Base-by-base conservation (phyloP, 75 land plant genomes). In the Adiantum capillusveneris region DNA sequence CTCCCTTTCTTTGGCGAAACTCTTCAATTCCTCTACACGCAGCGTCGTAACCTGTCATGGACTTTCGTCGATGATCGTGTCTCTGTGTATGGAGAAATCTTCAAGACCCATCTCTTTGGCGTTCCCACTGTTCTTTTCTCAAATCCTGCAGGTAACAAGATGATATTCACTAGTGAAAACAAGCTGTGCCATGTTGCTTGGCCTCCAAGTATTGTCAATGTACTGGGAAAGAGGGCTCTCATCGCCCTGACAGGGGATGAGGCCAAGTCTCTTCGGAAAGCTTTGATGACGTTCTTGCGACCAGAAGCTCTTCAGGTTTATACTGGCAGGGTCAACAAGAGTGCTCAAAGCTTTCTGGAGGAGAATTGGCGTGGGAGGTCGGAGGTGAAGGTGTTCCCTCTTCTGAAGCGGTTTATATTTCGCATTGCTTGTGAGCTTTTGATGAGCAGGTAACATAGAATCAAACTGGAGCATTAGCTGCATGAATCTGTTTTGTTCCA, bases 111-210 rank as follows among this genome's bases (percentile, higher is more conserved):
- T 30, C 20, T 75, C 2, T 25, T 73, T 0, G 50, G 55, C 7
- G 34, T 25, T 20, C 45, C 76, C 12, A 27, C 41, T 11, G 78
- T 75, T 59, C 45, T 66, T 0, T 17, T 75, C 19, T 28, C 29
- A 13, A 52, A 30, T 19, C 55, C 59, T 22, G 69, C 37, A 0
- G 78, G 78, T 9, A 75, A 73, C 44, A 59, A 65, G 25, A 34
- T 75, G 22, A 7, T 65, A 53, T 73, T 73, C 56, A 1, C 57
- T 48, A 65, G 65, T 18, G 70, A 73, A 22, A 69, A 69, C 72
- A 85, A 75, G 77, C 51, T 84, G 64, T 79, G 81, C 44, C 41
- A 71, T 45, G 68, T 68, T 58, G 63, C 74, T 1, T 85, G 82
- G 82, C 85, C 88, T 20, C 30, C 63, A 3, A 19, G 65, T 2